These are phyloP conservation scores for Rhizophagus prolifer DNA, from an alignment of 192 early-diverging fungal genomes.

Conservation along the genomic window DNA sequence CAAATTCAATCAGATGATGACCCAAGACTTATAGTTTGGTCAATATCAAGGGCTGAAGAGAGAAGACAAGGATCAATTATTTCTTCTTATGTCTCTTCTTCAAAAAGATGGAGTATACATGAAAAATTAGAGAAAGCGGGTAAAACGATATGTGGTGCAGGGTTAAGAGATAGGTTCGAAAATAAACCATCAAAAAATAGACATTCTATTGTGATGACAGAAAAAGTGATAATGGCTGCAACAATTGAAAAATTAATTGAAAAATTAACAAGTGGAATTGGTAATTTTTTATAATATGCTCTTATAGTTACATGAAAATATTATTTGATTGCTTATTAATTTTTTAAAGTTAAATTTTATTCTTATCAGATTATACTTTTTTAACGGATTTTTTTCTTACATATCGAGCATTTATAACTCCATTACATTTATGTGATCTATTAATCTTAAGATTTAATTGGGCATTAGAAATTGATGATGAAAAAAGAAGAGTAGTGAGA, in stretches of 20 bases:
- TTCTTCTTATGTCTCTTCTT: not conserved
- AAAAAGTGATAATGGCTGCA: slow-evolving; percentile 50
- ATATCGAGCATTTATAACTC: slow-evolving; percentile 58
- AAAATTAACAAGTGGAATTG: slow-evolving; percentile 53
- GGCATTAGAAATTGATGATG: slow-evolving; percentile 50
- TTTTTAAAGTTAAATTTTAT: no score
- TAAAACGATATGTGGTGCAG: not conserved
- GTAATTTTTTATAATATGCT: slow-evolving; percentile 31
- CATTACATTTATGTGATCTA: slow-evolving; percentile 51
- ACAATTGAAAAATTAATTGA: slow-evolving; percentile 56
- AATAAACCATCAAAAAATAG: not conserved
- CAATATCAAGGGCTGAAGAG: not conserved
- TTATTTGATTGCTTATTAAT: not conserved
- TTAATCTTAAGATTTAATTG: slow-evolving; percentile 56
- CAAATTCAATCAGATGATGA: slow-evolving; percentile 12
- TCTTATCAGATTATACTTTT: slow-evolving; percentile 52
- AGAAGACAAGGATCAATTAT: not conserved
- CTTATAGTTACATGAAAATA: not conserved
- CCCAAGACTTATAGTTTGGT: not conserved
- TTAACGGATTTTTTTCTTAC: slow-evolving; percentile 65
- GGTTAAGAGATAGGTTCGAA: not conserved
- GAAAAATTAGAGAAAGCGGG: not conserved
- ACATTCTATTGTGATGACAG: not conserved
- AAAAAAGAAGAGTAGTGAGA: slow-evolving; percentile 49
- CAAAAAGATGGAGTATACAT: slow-evolving; percentile 16